A percentile compares a stretch with the other conserved stretches of the same genome.
These are phyloP conservation scores for Suhomyces bokatorum DNA, from an alignment of 1,139 yeast genomes.

Conservation along the genomic window DNA sequence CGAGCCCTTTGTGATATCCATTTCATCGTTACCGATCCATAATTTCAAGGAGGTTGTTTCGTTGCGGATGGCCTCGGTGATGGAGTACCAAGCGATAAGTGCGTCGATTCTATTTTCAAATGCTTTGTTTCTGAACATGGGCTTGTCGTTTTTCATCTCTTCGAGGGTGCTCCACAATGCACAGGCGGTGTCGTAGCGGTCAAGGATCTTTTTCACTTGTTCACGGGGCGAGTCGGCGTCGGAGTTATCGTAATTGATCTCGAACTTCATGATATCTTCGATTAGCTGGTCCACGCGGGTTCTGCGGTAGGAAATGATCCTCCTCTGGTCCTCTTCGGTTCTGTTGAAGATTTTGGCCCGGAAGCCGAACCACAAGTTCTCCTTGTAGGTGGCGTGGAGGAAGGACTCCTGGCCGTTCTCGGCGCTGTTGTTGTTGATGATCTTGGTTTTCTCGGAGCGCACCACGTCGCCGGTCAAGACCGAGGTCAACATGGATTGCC, in stretches of 20 bases:
- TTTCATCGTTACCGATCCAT: constrained; percentile 82
- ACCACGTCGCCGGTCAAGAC: constrained; percentile 96
- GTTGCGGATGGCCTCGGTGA: constrained; percentile 65
- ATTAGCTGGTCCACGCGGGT: constrained; percentile 73
- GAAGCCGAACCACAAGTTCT: constrained; percentile 79
- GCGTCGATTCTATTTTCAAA: constrained; percentile 74
- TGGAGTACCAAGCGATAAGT: constrained; percentile 79
- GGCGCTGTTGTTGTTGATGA: constrained; percentile 50
- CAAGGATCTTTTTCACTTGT: constrained; percentile 59
- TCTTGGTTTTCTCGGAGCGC: constrained; percentile 82
- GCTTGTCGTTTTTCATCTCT: constrained; percentile 79
- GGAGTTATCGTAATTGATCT: constrained; percentile 45
- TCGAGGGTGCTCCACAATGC: constrained; percentile 78
- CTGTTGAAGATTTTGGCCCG: constrained; percentile 82
- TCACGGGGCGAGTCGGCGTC: constrained; percentile 14
- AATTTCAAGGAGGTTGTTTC: constrained; percentile 56
- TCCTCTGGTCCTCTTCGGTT: constrained; percentile 75
- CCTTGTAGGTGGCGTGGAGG: constrained; percentile 61
- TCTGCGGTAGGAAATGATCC: constrained; percentile 69
- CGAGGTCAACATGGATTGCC: constrained; percentile 92
- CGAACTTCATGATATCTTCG: constrained; percentile 68
- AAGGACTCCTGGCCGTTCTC: constrained; percentile 50
- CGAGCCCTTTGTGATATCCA: constrained; percentile 55
- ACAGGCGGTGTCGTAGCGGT: constrained; percentile 67
- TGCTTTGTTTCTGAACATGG: constrained; percentile 63